These are phyloP conservation scores for Cochlearia excelsa DNA, from an alignment of 345 rosid genomes.

Conservation along the genomic window DNA sequence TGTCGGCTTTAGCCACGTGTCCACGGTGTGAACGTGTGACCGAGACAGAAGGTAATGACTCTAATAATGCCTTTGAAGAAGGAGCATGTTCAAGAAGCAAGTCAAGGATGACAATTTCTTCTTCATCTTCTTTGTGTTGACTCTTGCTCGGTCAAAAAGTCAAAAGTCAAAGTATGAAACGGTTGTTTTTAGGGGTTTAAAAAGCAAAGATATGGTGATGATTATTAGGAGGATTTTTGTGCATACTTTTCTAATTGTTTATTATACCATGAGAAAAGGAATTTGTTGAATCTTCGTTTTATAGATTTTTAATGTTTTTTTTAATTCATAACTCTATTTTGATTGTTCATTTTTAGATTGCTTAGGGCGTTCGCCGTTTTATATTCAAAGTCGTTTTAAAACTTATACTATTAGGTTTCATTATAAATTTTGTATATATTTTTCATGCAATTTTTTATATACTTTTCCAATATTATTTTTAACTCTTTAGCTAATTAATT, in stretches of 20 bases:
- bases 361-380: not conserved
- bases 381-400: not conserved
- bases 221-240: constrained; percentile 31
- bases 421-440: no score
- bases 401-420: no score
- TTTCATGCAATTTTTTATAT: no score
- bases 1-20: constrained; percentile 35
- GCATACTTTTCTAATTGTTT: constrained; percentile 28
- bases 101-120: constrained; percentile 31
- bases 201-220: constrained; percentile 37
- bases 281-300: constrained; percentile 10
- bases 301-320: constrained; percentile 13
- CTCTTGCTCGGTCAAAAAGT: constrained; percentile 23
- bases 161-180: constrained; percentile 37
- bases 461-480: no score
- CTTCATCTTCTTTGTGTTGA: constrained; percentile 34
- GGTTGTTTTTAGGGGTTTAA: constrained; percentile 16
- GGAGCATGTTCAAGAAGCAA: constrained; percentile 22
- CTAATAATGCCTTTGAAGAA: constrained; percentile 25
- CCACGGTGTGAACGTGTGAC: constrained; percentile 37
- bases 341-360: not conserved
- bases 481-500: no score
- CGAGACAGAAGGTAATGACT: constrained; percentile 20
- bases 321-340: not conserved
- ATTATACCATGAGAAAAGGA: constrained; percentile 9